Percentiles rank a stretch among this genome's conserved stretches.
Conservation (phyloP, 1,284 basidiomycete genomes). For the Tausonia pullulans region DNA sequence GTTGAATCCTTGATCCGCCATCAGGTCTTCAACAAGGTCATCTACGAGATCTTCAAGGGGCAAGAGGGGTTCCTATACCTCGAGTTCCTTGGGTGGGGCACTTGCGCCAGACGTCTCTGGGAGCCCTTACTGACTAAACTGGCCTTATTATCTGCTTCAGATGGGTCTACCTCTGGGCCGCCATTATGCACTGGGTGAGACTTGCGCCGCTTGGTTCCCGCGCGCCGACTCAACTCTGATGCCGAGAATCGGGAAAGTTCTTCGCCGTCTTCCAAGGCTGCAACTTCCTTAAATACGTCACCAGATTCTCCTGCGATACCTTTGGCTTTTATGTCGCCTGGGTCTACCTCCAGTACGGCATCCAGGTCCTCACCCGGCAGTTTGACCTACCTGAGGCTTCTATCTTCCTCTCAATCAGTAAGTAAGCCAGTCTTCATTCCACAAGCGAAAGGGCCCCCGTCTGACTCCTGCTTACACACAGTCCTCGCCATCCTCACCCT, state of each 20-base stretch:
- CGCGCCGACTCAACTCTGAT: too few relatives aligned
- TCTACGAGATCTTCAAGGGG: constrained; percentile 60
- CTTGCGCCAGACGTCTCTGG: background rate
- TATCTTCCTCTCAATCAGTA: constrained; percentile 41
- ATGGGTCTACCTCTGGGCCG: constrained; percentile 89
- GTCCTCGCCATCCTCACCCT: constrained; percentile 69
- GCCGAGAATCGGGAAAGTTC: constrained; percentile 25
- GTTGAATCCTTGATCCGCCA: constrained; percentile 34
- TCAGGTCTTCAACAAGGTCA: constrained; percentile 84
- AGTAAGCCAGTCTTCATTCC: background rate
- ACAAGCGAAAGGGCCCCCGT: background rate
- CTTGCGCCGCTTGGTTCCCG: too few relatives aligned
- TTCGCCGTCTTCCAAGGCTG: constrained; percentile 51
- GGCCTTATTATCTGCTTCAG: constrained; percentile 25
- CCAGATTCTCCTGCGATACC: constrained; percentile 81
- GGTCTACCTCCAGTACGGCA: constrained; percentile 51
- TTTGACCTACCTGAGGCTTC: constrained; percentile 46
- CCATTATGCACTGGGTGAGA: constrained; percentile 67
- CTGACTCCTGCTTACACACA: background rate
- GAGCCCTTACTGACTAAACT: too few relatives aligned
- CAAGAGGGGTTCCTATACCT: constrained; percentile 56
- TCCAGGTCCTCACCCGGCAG: constrained; percentile 64
- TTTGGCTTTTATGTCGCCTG: constrained; percentile 75
- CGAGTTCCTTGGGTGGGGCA: constrained; percentile 49
- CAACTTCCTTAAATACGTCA: constrained; percentile 65